Conservation (phyloP, 2,329 filamentous ascomycete species). For the Diaporthe ampelina region DNA sequence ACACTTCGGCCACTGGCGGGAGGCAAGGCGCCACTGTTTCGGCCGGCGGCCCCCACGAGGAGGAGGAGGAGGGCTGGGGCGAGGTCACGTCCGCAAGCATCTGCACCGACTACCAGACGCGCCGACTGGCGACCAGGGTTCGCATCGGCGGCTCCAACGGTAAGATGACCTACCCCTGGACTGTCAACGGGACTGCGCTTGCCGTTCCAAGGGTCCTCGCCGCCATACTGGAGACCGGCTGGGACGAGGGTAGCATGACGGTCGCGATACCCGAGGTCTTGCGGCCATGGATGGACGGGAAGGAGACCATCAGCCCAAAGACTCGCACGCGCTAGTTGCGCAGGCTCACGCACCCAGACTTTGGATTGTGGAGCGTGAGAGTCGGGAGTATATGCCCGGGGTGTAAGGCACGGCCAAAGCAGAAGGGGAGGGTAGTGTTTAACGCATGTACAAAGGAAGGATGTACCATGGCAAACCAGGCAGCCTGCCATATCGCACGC, state of each 20-base stretch:
- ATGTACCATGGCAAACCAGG: neutral
- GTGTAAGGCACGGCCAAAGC: neutral
- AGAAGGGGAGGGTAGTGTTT: neutral
- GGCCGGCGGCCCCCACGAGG: conserved; percentile 64
- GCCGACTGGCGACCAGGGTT: conserved; percentile 83
- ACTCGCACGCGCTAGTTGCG: conserved; percentile 44
- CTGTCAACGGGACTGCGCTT: conserved; percentile 93
- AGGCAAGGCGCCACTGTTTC: conserved; percentile 51
- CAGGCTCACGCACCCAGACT: neutral
- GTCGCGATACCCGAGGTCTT: conserved; percentile 85
- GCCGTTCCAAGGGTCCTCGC: conserved; percentile 92
- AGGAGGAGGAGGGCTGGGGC: conserved; percentile 82
- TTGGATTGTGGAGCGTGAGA: neutral
- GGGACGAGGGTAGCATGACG: conserved; percentile 77
- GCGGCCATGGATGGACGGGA: conserved; percentile 86
- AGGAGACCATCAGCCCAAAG: conserved; percentile 71
- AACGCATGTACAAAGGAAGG: neutral
- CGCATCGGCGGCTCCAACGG: conserved; percentile 60
- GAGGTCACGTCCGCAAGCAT: conserved; percentile 92
- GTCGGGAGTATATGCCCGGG: too few species aligned
- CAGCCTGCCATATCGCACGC: neutral
- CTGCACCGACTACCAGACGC: conserved; percentile 94
- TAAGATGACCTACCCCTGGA: conserved; percentile 84
- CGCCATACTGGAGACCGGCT: conserved; percentile 90
- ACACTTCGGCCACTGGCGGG: neutral